phyloP scores from a whole-genome alignment of 805 yeast species.

The Candida palmyrensis region DNA sequence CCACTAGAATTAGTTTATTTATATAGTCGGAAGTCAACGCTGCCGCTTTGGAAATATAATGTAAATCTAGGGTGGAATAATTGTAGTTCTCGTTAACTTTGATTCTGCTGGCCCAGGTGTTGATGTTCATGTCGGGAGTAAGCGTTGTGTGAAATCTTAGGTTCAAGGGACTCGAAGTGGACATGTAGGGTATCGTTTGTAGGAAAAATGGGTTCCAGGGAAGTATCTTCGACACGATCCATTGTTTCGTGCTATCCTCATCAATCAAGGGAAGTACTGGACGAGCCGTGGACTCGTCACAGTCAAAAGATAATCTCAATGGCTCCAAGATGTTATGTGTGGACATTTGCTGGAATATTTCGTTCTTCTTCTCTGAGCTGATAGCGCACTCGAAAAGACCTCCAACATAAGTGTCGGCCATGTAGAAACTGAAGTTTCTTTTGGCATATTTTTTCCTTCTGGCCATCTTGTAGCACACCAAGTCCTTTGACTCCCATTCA shows the following conservation, averaged over 20 bases:
- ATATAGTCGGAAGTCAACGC: conserved; percentile 18
- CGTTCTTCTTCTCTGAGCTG: conserved; percentile 18
- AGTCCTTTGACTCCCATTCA: conserved; percentile 20
- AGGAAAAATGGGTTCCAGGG: conserved; percentile 21
- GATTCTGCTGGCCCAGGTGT: conserved; percentile 44
- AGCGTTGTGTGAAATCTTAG: conserved; percentile 28
- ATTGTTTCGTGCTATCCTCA: conserved; percentile 44
- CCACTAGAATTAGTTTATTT: conserved; percentile 9
- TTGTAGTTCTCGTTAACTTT: conserved; percentile 48
- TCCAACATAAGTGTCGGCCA: conserved; percentile 60
- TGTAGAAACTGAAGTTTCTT: conserved; percentile 40
- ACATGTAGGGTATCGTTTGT: conserved; percentile 54
- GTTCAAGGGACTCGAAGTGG: conserved; percentile 42
- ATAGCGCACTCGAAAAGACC: conserved; percentile 53
- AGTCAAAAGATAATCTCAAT: conserved; percentile 18
- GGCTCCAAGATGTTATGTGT: conserved; percentile 8
- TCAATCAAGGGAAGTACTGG: conserved; percentile 59
- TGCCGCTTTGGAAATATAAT: conserved; percentile 22
- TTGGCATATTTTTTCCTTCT: conserved; percentile 50
- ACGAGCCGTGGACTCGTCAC: conserved; percentile 27
- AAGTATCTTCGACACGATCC: conserved; percentile 30
- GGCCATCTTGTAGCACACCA: conserved; percentile 51
- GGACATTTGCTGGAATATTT: conserved; percentile 13
- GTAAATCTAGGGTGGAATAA: conserved; percentile 33
- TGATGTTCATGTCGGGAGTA: conserved; percentile 21